A percentile compares a stretch with the other conserved stretches of the same genome.
Conservation (phyloP, 2,329 filamentous ascomycete genomes). For the Neoascochyta sp. region DNA sequence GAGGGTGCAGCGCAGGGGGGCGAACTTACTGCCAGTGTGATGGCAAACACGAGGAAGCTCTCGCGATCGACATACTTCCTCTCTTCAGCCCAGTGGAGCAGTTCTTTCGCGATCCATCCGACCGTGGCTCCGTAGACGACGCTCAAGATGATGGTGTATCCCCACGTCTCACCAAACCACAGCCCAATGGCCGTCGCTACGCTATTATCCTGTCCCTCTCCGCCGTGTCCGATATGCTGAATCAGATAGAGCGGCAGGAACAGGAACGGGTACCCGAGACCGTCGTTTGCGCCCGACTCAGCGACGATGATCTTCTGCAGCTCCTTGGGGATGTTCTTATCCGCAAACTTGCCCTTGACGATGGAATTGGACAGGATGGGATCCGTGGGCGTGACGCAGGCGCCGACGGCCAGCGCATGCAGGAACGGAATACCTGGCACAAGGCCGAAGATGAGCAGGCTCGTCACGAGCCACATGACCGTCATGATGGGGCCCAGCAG, state of each 20-base stretch:
- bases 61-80: slow-evolving; percentile 79
- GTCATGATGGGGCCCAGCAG: slow-evolving; percentile 83
- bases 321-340: slow-evolving; percentile 78
- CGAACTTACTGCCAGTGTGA: slow-evolving; percentile 67
- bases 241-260: slow-evolving; percentile 82
- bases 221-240: slow-evolving; percentile 64
- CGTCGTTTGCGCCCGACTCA: slow-evolving; percentile 87
- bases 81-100: slow-evolving; percentile 81
- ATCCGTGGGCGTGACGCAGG: slow-evolving; percentile 90
- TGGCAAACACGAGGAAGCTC: slow-evolving; percentile 82
- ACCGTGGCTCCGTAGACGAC: slow-evolving; percentile 71
- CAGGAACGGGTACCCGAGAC: slow-evolving; percentile 82
- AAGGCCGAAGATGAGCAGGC: slow-evolving; percentile 71
- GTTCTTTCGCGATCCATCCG: slow-evolving; percentile 75
- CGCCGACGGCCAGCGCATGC: slow-evolving; percentile 73
- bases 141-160: slow-evolving; percentile 76
- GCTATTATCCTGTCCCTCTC: slow-evolving; percentile 47
- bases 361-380: slow-evolving; percentile 85
- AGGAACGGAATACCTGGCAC: slow-evolving; percentile 69
- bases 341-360: slow-evolving; percentile 89
- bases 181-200: slow-evolving; percentile 65
- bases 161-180: slow-evolving; percentile 85
- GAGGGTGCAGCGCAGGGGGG: too few species aligned
- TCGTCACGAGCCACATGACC: slow-evolving; percentile 81
- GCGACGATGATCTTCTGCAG: slow-evolving; percentile 65